Evolutionary conservation across 352 stramenopile genomes (phyloP).

Genomic region (Globisporangium barbulae): DNA sequence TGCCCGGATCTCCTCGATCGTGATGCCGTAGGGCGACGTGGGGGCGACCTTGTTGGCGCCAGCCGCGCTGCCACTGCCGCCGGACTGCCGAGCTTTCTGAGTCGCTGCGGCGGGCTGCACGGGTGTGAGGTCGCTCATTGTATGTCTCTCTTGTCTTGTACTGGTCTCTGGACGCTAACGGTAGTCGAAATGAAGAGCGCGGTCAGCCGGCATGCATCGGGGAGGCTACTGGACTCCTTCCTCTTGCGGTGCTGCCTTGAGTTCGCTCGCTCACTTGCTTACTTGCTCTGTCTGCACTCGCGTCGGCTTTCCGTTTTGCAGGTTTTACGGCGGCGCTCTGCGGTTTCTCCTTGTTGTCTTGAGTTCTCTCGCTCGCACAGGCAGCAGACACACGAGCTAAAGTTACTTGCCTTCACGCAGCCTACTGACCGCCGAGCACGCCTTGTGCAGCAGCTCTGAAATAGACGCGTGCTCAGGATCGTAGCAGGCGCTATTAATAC

Average conservation of each 20-base stretch:
- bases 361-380: background rate
- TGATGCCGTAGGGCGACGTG: slow-evolving; percentile 68
- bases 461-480: background rate
- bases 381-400: background rate
- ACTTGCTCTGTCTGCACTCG: background rate
- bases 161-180: background rate
- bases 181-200: background rate
- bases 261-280: background rate
- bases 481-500: background rate
- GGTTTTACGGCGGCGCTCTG: background rate
- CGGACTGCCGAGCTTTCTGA: slow-evolving; percentile 27
- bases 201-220: background rate
- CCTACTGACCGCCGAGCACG: background rate
- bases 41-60: slow-evolving; percentile 64
- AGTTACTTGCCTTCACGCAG: background rate
- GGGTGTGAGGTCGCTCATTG: slow-evolving; percentile 43
- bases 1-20: slow-evolving; percentile 56
- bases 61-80: slow-evolving; percentile 5
- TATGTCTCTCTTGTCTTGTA: background rate
- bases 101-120: slow-evolving; percentile 29
- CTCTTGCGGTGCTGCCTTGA: background rate
- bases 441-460: background rate
- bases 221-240: background rate
- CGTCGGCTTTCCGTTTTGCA: slow-evolving; percentile 8
- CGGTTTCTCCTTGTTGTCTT: background rate